Percentiles rank a stretch among this genome's conserved stretches.
These are phyloP conservation scores for Hygrocybe punicea DNA, from an alignment of 768 basidiomycete species.

Conservation along the genomic window DNA sequence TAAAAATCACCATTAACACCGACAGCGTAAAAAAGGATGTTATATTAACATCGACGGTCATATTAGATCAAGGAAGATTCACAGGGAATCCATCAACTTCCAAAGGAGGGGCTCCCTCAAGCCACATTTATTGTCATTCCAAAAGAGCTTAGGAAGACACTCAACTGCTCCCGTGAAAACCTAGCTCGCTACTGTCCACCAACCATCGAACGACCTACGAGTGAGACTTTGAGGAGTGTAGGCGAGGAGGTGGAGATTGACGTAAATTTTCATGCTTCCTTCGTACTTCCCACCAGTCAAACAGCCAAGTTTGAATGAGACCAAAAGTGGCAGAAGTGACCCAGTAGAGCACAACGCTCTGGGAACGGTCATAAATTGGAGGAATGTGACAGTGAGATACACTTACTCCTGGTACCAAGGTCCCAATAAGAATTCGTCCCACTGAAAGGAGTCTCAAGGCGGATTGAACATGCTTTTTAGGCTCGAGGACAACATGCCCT, in stretches of 20 bases:
- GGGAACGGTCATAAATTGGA: conserved; percentile 9
- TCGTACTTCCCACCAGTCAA: conserved; percentile 61
- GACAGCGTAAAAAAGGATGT: too few species aligned
- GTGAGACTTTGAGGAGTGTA: neutral
- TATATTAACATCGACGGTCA: conserved; percentile 44
- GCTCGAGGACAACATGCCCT: conserved; percentile 43
- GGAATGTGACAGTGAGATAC: conserved; percentile 4
- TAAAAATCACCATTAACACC: too few species aligned
- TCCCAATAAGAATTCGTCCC: conserved; percentile 62
- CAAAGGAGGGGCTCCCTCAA: conserved; percentile 56
- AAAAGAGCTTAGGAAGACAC: conserved; percentile 6
- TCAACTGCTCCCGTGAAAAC: neutral
- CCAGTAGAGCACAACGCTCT: conserved; percentile 74
- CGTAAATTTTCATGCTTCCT: conserved; percentile 25
- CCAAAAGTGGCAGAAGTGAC: conserved; percentile 72
- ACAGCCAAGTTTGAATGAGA: conserved; percentile 66
- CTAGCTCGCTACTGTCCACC: neutral
- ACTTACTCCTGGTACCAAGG: conserved; percentile 69
- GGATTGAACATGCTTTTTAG: conserved; percentile 50
- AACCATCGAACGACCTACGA: neutral
- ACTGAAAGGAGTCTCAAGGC: conserved; percentile 57
- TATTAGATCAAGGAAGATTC: conserved; percentile 90
- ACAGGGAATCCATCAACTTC: conserved; percentile 47
- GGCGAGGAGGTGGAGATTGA: neutral
- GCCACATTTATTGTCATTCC: conserved; percentile 74